A percentile compares a stretch with the other conserved stretches of the same genome.
Conservation (phyloP, 2,329 filamentous ascomycete genomes). For the Cladosporium phlei region DNA sequence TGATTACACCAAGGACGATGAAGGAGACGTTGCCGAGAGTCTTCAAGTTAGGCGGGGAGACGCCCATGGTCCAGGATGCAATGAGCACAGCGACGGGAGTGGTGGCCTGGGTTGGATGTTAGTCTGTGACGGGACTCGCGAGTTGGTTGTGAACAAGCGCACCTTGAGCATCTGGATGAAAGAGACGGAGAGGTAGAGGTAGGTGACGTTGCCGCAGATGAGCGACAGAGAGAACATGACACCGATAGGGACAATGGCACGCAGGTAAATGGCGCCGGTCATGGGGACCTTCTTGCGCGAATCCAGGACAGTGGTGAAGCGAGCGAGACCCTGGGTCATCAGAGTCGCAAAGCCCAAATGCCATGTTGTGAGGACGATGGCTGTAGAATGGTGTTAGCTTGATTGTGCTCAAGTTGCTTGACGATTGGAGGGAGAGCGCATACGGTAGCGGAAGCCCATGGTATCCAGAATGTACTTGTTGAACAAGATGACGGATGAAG, state of each 20-base stretch:
- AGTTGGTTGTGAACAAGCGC: conserved; percentile 20
- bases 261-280: conserved; percentile 88
- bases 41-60: conserved; percentile 77
- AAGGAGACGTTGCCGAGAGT: conserved; percentile 88
- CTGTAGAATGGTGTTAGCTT: conserved; percentile 44
- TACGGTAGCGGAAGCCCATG: conserved; percentile 64
- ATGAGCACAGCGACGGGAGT: conserved; percentile 90
- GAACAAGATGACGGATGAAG: conserved; percentile 93
- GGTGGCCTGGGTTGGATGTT: conserved; percentile 61
- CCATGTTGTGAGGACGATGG: conserved; percentile 89
- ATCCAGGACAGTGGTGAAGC: conserved; percentile 84
- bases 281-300: conserved; percentile 95
- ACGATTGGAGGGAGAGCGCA: conserved; percentile 18
- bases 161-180: conserved; percentile 99
- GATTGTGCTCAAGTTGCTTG: too few species aligned
- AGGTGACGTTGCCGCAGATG: conserved; percentile 94
- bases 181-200: conserved; percentile 88
- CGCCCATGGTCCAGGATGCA: conserved; percentile 80
- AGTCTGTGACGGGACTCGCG: conserved; percentile 13
- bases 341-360: conserved; percentile 88
- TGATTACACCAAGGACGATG: conserved; percentile 90
- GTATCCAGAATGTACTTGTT: conserved; percentile 98
- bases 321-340: conserved; percentile 89
- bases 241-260: conserved; percentile 90
- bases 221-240: conserved; percentile 93